Evolutionary conservation across 2,329 filamentous ascomycete species (phyloP).

Genomic region (Trichoderma semiorbis): DNA sequence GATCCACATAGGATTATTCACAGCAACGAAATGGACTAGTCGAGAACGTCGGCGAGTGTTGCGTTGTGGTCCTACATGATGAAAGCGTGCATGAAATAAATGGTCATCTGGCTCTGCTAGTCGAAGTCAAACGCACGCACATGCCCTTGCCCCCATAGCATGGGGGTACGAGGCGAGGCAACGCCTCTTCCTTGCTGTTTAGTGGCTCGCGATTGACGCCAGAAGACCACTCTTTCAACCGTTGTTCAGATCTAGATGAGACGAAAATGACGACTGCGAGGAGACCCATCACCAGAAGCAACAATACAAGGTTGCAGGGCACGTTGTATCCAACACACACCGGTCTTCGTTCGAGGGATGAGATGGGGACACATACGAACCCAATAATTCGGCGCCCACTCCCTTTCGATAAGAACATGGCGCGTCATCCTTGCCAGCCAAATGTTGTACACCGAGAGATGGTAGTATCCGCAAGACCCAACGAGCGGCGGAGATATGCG

Average conservation of each 20-base stretch:
- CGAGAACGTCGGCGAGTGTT: conserved; percentile 11
- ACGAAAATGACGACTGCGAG: not conserved
- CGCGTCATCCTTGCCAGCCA: conserved; percentile 8
- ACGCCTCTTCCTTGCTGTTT: conserved; percentile 6
- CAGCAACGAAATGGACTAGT: conserved; percentile 10
- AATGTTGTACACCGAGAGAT: conserved; percentile 8
- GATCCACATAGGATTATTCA: not conserved
- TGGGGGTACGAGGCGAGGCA: conserved; percentile 14
- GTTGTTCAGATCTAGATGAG: not conserved
- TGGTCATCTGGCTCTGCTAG: conserved; percentile 18
- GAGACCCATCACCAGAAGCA: not conserved
- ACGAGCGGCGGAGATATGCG: not conserved
- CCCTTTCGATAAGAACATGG: conserved; percentile 4
- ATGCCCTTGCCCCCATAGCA: not conserved
- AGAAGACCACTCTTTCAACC: not conserved
- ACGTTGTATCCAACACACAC: not conserved
- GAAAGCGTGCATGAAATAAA: conserved; percentile 16
- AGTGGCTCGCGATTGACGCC: not conserved
- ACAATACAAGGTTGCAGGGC: not conserved
- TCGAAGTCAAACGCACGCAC: conserved; percentile 15
- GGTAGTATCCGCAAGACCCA: not conserved
- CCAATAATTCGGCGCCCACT: conserved; percentile 5
- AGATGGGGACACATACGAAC: not conserved
- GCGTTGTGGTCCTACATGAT: conserved; percentile 14
- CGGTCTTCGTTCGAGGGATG: not conserved